Percentiles rank a stretch among this genome's conserved stretches.
Evolutionary conservation across 2,329 filamentous ascomycete genomes (phyloP).

Genomic region (Fusarium incarnatum): DNA sequence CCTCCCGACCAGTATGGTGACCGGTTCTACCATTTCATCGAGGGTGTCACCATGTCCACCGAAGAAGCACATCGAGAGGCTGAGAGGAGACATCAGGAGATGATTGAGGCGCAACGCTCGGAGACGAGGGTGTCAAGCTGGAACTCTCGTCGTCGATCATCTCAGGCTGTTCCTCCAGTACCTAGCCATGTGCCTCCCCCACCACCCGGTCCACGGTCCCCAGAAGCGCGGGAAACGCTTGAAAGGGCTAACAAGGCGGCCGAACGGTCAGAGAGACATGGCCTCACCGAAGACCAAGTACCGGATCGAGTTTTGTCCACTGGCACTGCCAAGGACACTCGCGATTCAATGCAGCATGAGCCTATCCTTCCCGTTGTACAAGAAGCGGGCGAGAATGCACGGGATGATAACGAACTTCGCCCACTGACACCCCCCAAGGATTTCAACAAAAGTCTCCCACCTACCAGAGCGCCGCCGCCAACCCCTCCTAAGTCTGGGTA

Average conservation of each 20-base stretch:
- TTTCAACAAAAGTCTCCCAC: conserved; percentile 51
- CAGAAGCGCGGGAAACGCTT: conserved; percentile 56
- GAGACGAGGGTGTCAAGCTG: conserved; percentile 54
- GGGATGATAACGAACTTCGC: conserved; percentile 54
- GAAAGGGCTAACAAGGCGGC: conserved; percentile 56
- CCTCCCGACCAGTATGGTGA: conserved; percentile 92
- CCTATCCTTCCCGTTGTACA: conserved; percentile 83
- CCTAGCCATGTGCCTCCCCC: conserved; percentile 60
- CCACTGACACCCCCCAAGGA: conserved; percentile 59
- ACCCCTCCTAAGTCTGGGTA: conserved; percentile 50
- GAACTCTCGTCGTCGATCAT: conserved; percentile 51
- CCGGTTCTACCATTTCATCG: conserved; percentile 92
- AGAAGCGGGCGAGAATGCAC: conserved; percentile 78
- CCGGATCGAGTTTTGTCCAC: conserved; percentile 70
- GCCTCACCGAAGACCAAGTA: conserved; percentile 60
- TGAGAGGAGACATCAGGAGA: conserved; percentile 69
- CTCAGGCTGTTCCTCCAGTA: conserved; percentile 56
- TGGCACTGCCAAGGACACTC: conserved; percentile 54
- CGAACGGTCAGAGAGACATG: conserved; percentile 50
- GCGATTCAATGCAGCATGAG: conserved; percentile 68
- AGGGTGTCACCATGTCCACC: conserved; percentile 86
- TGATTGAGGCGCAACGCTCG: conserved; percentile 54
- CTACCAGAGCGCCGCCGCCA: conserved; percentile 57
- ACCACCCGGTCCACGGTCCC: conserved; percentile 51
- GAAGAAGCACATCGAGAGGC: conserved; percentile 83